phyloP scores from a whole-genome alignment of 1,139 yeast species.

The Debaryomyces sp. region DNA sequence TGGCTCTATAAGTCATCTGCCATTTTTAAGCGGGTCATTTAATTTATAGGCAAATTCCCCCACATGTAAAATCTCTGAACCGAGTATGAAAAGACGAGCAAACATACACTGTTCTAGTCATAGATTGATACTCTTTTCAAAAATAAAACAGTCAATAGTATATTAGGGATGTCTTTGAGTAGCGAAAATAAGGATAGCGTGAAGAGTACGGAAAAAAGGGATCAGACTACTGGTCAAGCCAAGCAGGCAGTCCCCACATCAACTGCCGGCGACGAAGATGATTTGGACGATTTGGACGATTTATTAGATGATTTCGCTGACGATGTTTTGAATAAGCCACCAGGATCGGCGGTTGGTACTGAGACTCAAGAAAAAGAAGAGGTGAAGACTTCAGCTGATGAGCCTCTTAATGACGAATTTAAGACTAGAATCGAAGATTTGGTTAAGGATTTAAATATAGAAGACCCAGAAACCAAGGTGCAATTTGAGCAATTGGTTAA shows the following conservation, averaged over 20 bases:
- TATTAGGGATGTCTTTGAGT: background rate
- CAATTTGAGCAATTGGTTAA: slow-evolving; percentile 55
- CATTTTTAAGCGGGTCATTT: slow-evolving; percentile 4
- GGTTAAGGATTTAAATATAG: slow-evolving; percentile 57
- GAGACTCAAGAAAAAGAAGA: slow-evolving; percentile 19
- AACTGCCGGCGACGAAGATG: slow-evolving; percentile 43
- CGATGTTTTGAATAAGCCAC: slow-evolving; percentile 67
- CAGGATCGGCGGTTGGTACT: slow-evolving; percentile 40
- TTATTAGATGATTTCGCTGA: slow-evolving; percentile 77
- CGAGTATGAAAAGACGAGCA: background rate
- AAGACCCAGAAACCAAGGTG: slow-evolving; percentile 61
- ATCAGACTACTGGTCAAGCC: background rate
- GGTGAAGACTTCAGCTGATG: slow-evolving; percentile 21
- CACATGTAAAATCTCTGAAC: slow-evolving; percentile 2
- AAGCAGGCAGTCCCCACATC: background rate
- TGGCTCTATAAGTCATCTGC: background rate
- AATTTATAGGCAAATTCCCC: background rate
- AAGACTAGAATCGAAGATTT: slow-evolving; percentile 57
- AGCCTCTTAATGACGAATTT: slow-evolving; percentile 42
- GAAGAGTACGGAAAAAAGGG: background rate
- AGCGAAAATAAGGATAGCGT: background rate
- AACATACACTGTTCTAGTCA: background rate
- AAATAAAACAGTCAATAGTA: background rate
- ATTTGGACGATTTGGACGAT: slow-evolving; percentile 75
- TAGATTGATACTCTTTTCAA: background rate